Evolutionary conservation across 2,329 filamentous ascomycete species (phyloP).

Genomic region (Gaeumannomyces tritici): DNA sequence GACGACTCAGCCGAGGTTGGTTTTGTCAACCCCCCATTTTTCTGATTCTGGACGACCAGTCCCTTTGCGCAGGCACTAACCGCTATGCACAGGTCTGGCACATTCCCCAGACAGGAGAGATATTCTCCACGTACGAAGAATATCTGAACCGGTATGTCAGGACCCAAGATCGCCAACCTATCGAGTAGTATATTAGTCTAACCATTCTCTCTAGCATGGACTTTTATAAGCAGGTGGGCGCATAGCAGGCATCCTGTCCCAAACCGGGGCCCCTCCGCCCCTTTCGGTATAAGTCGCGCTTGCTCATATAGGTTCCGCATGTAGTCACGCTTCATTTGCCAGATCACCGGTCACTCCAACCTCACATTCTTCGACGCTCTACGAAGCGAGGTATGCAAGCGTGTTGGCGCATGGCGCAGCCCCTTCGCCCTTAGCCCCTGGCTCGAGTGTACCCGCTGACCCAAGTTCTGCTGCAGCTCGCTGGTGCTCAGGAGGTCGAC

Average conservation of each 20-base stretch:
- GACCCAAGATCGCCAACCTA: not conserved
- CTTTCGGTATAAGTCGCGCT: slow-evolving; percentile 3
- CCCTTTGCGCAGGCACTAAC: slow-evolving; percentile 8
- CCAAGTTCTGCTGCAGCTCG: slow-evolving; percentile 38
- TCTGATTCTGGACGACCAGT: slow-evolving; percentile 7
- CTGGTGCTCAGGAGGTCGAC: slow-evolving; percentile 81
- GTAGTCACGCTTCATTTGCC: slow-evolving; percentile 83
- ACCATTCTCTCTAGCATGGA: slow-evolving; percentile 56
- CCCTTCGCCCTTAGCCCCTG: not conserved
- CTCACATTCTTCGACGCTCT: slow-evolving; percentile 89
- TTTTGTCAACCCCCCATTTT: not conserved
- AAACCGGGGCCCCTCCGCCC: slow-evolving; percentile 4
- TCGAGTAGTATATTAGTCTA: slow-evolving; percentile 12
- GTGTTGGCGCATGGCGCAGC: not conserved
- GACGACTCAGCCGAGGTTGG: slow-evolving; percentile 78
- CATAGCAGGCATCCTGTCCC: not conserved
- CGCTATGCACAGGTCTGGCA: slow-evolving; percentile 65
- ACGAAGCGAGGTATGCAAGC: slow-evolving; percentile 68
- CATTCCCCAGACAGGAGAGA: slow-evolving; percentile 80
- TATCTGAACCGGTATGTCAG: slow-evolving; percentile 68
- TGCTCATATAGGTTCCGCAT: not conserved
- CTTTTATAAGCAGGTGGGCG: slow-evolving; percentile 77
- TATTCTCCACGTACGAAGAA: slow-evolving; percentile 81
- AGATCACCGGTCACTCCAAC: slow-evolving; percentile 87
- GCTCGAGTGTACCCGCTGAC: not conserved